phyloP scores from a whole-genome alignment of 805 yeast genomes.

The Suhomyces sp. region DNA sequence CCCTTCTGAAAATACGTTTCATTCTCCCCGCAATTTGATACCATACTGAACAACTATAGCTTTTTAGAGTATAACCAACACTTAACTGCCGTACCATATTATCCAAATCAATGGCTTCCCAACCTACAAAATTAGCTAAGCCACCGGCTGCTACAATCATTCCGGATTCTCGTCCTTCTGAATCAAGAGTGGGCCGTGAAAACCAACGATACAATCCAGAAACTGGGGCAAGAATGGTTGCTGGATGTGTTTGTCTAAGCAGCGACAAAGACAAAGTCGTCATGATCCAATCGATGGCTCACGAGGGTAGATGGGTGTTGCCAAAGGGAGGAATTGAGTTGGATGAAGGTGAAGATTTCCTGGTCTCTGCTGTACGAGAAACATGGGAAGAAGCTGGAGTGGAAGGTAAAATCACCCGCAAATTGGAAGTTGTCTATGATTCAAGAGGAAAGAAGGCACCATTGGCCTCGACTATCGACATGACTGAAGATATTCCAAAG shows the following conservation, averaged over 20 bases:
- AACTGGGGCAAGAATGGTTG: conserved; percentile 83
- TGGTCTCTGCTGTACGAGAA: conserved; percentile 71
- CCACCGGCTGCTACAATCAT: not conserved
- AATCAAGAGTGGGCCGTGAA: conserved; percentile 51
- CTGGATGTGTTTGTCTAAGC: conserved; percentile 83
- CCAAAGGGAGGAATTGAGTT: conserved; percentile 95
- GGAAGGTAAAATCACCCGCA: conserved; percentile 55
- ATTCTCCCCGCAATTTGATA: too few relatives aligned
- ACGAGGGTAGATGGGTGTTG: conserved; percentile 73
- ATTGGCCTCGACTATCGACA: conserved; percentile 20
- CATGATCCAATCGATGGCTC: conserved; percentile 74
- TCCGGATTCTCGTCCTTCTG: not conserved
- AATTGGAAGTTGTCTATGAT: conserved; percentile 70
- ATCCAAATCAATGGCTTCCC: conserved; percentile 2
- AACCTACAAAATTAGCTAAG: conserved; percentile 2
- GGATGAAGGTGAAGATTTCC: conserved; percentile 62
- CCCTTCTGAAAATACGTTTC: too few relatives aligned
- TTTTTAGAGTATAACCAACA: too few relatives aligned
- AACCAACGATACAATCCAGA: conserved; percentile 57
- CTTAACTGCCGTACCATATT: too few relatives aligned
- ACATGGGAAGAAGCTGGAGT: conserved; percentile 99
- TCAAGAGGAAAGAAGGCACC: conserved; percentile 41
- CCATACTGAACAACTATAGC: too few relatives aligned
- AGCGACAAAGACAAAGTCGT: conserved; percentile 59
- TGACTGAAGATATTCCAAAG: conserved; percentile 32